Percentiles rank a stretch among this genome's conserved stretches.
Conservation (phyloP, 2,329 filamentous ascomycete genomes). For the Botrytis porri region DNA sequence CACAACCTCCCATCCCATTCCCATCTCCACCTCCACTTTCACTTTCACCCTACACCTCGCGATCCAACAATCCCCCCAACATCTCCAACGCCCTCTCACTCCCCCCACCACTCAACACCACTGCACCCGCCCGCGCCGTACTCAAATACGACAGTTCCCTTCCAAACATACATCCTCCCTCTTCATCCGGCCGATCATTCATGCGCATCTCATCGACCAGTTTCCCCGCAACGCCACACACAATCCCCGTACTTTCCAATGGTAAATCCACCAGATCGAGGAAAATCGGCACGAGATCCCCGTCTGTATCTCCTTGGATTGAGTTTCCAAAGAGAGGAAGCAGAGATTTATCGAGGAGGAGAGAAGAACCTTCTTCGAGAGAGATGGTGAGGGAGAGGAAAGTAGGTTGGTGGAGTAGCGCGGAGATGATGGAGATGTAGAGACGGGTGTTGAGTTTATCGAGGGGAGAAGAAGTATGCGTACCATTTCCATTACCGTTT, state of each 20-base stretch:
- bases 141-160: slow-evolving; percentile 88
- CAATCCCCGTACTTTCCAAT: slow-evolving; percentile 87
- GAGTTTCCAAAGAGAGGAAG: slow-evolving; percentile 67
- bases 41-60: neutral
- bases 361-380: slow-evolving; percentile 68
- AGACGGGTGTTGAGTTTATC: slow-evolving; percentile 61
- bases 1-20: neutral
- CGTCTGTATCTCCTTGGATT: slow-evolving; percentile 71
- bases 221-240: slow-evolving; percentile 85
- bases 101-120: slow-evolving; percentile 77
- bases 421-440: slow-evolving; percentile 61
- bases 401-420: slow-evolving; percentile 57
- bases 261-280: slow-evolving; percentile 79
- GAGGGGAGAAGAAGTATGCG: slow-evolving; percentile 44
- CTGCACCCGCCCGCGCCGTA: slow-evolving; percentile 83
- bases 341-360: slow-evolving; percentile 68
- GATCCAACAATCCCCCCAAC: slow-evolving; percentile 47
- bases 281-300: slow-evolving; percentile 78
- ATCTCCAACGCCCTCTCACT: slow-evolving; percentile 71
- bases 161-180: slow-evolving; percentile 6
- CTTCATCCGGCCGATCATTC: slow-evolving; percentile 13
- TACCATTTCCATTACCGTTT: slow-evolving; percentile 37
- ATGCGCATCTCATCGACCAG: slow-evolving; percentile 68
- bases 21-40: neutral
- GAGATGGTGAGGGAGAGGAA: slow-evolving; percentile 75